Evolutionary conservation across 177 flowering plant genomes (phyloP).

Genomic region (Vitis hybrid): DNA sequence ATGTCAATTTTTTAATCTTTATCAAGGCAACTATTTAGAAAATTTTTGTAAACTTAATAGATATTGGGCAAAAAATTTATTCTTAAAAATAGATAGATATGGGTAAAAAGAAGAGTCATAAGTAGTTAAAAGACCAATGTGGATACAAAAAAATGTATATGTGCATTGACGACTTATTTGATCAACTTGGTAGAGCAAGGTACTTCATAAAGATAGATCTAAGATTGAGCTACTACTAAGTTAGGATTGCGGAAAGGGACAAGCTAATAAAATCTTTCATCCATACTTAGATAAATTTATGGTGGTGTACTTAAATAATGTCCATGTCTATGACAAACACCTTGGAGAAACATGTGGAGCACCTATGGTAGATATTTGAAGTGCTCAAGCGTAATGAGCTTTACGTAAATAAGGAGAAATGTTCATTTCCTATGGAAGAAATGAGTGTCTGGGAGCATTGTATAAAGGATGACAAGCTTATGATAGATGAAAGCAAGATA

Average conservation of each 20-base stretch:
- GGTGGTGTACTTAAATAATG: slow-evolving; percentile 8
- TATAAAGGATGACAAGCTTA: neutral
- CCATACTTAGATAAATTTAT: neutral
- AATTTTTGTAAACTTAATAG: too few species aligned
- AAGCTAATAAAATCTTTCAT: slow-evolving; percentile 3
- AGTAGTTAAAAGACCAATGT: too few species aligned
- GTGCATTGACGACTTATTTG: neutral
- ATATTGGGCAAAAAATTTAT: too few species aligned
- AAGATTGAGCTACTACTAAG: slow-evolving; percentile 4
- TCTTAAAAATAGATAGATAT: too few species aligned
- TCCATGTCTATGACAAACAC: neutral
- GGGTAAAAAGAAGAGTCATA: too few species aligned
- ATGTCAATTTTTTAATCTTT: too few species aligned
- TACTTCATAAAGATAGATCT: slow-evolving; percentile 5
- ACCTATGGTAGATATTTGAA: neutral
- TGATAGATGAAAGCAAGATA: neutral
- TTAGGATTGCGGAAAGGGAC: neutral
- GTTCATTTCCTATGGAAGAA: neutral
- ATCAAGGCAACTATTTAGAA: too few species aligned
- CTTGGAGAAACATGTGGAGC: neutral
- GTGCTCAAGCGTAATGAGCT: neutral
- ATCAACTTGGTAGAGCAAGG: neutral
- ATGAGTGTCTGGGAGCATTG: neutral
- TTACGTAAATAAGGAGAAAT: neutral
- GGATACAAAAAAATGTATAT: too few species aligned